Base-by-base conservation (phyloP, 139 green algal genomes). In the Gonium pectorale region DNA sequence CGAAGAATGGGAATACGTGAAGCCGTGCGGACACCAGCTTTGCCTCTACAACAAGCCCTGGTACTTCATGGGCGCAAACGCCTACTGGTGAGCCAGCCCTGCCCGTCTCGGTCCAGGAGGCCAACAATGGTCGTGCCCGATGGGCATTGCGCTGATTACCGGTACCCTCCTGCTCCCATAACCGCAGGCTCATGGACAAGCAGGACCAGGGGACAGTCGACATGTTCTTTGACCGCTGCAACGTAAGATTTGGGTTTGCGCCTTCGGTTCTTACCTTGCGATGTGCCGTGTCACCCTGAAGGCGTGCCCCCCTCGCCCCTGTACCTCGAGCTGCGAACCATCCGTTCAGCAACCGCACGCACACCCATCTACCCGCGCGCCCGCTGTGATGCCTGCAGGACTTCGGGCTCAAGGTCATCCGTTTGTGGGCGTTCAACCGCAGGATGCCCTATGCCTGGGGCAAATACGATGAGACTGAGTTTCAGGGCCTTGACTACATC, bases 401-500 rank as follows among this genome's bases (percentile, higher is more conserved):
- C 29, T 81, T 81, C 17, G 74, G 74, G 15, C 56, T 81, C 27
- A 54, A 62, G 59, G 75, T 83, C 41, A 72, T 83, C n/a, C 75
- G 75, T 2, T n/a, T 62, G 24, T 83, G 75, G 75, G 75, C 40
- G 0, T 83, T 83, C 59, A 83, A 83, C 59, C 59, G 60, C 41
- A 15, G n/a, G 29, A 83, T 83, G 75, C 75, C 75, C 6, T 83
- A 83, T 41, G 40, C 67, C 13, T 83, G 75, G 75, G 75, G 59
- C 75, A 72, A 72, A 21, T 83, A 83, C 41, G 59, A 72, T n/a
- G 75, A 83, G 59, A 49, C 17, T 17, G 4, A 83, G n/a, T 83
- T 83, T n/a, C 29, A 44, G 7, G 75, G 75, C 29, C 41, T 83
- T 0, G 75, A 83, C 75, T 83, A 83, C 75, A 83, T 83, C n/a